phyloP scores from a whole-genome alignment of 2,329 filamentous ascomycete genomes.

The Curvularia sp. region DNA sequence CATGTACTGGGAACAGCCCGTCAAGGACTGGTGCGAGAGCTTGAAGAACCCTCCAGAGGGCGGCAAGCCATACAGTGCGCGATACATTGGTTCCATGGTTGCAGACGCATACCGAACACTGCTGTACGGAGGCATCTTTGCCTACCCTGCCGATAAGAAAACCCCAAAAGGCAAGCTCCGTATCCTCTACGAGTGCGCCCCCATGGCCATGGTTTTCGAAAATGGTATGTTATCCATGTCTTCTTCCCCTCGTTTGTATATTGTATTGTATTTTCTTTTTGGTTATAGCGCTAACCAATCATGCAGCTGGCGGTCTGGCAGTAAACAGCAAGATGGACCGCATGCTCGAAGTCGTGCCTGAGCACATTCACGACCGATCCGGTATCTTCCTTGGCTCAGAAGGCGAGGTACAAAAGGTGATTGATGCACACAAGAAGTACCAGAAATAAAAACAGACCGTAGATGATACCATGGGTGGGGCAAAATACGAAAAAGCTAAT shows the following conservation, averaged over 20 bases:
- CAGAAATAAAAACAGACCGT: conserved; percentile 32
- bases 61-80: conserved; percentile 89
- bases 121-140: conserved; percentile 95
- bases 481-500: not conserved
- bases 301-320: conserved; percentile 84
- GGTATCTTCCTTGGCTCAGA: conserved; percentile 97
- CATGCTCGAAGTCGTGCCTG: conserved; percentile 87
- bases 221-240: conserved; percentile 72
- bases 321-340: conserved; percentile 89
- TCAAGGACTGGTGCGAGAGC: conserved; percentile 86
- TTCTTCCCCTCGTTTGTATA: too few species aligned
- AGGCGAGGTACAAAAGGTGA: conserved; percentile 95
- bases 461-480: not conserved
- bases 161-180: conserved; percentile 97
- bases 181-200: conserved; percentile 97
- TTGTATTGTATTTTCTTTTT: not conserved
- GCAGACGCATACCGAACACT: conserved; percentile 96
- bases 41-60: conserved; percentile 79
- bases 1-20: conserved; percentile 90
- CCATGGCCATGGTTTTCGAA: conserved; percentile 99
- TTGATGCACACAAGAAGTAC: conserved; percentile 74
- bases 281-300: conserved; percentile 24
- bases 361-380: conserved; percentile 92
- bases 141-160: conserved; percentile 97
- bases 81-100: conserved; percentile 98